Base-by-base conservation (phyloP, 306 rosid species). In the Quercus cerris region DNA sequence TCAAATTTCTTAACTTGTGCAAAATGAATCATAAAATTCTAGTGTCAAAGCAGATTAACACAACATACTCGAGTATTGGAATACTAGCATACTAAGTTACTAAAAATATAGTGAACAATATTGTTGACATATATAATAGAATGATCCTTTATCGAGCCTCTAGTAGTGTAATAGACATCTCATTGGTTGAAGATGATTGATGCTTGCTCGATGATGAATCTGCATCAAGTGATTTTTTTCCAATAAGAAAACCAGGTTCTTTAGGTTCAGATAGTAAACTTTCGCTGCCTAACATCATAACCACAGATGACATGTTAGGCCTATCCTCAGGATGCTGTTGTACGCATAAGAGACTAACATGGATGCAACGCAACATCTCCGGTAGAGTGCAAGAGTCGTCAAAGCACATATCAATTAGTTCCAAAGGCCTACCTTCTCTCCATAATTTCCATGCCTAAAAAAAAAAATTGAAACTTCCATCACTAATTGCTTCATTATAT, bases 281-380 rank as follows among this genome's bases (percentile, higher is more conserved):
- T 38, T 19, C 84, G 73, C 88, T 86, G 15, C 88, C 61, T 31
- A 91, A 75, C 90, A 91, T 87, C 75, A 89, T 75, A 78, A 86
- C 73, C 55, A 87, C 89, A 19, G 75, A 56, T 31, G 93, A 82
- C 93, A 89, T 89, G 20, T 71, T 83, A 19, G 96, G 96, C 62
- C 94, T 78, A 70, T 88, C 90, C 56, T 87, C 88, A 3, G 89
- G 87, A 64, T 74, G 84, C 35, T 82, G 81, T 76, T 89, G 91
- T 12, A 84, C 83, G 15, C 93, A 91, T 19, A 91, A 49, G 71
- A 91, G 90, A 81, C 93, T 22, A 10, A 89, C 71, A 28, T 89
- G 95, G 46, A 38, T 38, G 11, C 11, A 38, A 7, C 46, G 46
- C 46, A 38, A 38, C 46, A 38, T 38, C 46, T 91, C 89, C 3